Evolutionary conservation across 192 early-diverging fungal genomes (phyloP).

Genomic region (Jimgerdemannia flammicorona): DNA sequence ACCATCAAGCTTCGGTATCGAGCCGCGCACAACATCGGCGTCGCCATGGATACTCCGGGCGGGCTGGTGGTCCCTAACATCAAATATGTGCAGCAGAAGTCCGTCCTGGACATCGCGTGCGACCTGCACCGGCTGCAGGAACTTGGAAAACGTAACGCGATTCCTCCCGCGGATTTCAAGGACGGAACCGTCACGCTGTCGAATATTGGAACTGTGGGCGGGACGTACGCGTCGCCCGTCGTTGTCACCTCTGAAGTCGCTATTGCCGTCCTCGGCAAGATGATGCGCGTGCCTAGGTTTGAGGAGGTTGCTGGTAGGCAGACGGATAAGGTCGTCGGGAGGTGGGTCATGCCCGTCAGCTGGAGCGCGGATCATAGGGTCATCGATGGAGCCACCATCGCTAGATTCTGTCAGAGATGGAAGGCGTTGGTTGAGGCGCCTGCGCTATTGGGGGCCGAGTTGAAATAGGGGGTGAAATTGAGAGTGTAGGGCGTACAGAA

Average conservation of each 20-base stretch:
- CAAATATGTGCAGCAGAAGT: slow-evolving; percentile 84
- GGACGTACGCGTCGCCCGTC: slow-evolving; percentile 85
- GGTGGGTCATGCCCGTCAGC: slow-evolving; percentile 75
- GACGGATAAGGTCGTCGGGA: slow-evolving; percentile 67
- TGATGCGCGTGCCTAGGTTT: slow-evolving; percentile 81
- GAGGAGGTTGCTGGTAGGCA: slow-evolving; percentile 48
- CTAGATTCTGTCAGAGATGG: slow-evolving; percentile 84
- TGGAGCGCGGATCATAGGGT: slow-evolving; percentile 97
- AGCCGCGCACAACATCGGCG: slow-evolving; percentile 83
- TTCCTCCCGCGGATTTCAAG: slow-evolving; percentile 65
- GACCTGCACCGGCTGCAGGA: slow-evolving; percentile 76
- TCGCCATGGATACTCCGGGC: slow-evolving; percentile 97
- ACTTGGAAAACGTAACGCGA: slow-evolving; percentile 53
- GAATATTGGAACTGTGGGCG: slow-evolving; percentile 94
- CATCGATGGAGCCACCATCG: slow-evolving; percentile 94
- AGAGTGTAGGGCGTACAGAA: too few relatives aligned
- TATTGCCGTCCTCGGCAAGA: slow-evolving; percentile 87
- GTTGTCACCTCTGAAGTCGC: slow-evolving; percentile 84
- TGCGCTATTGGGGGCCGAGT: slow-evolving; percentile 57
- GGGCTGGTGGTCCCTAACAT: slow-evolving; percentile 93
- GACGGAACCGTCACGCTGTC: slow-evolving; percentile 91
- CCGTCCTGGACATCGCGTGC: slow-evolving; percentile 84
- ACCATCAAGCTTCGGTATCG: slow-evolving; percentile 69
- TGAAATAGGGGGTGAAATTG: neutral
- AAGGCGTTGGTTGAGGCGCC: slow-evolving; percentile 87